phyloP scores from a whole-genome alignment of 2,329 filamentous ascomycete genomes.

The Ophiostoma triangulosporum region DNA sequence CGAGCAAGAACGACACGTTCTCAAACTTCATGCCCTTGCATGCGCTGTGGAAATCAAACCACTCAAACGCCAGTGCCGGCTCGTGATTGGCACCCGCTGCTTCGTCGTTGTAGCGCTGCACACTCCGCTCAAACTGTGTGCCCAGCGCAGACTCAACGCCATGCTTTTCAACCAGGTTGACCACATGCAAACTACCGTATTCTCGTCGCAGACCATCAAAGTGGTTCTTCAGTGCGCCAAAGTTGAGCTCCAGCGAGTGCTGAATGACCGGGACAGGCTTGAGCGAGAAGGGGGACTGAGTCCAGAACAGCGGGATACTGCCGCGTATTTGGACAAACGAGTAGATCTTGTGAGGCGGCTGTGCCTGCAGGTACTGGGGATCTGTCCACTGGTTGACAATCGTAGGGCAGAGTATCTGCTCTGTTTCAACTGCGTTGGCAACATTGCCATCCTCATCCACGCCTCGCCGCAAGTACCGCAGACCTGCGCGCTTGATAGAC shows the following conservation, averaged over 20 bases:
- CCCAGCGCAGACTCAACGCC: slow-evolving; percentile 71
- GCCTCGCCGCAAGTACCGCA: slow-evolving; percentile 81
- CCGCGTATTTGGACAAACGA: slow-evolving; percentile 82
- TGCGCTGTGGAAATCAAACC: slow-evolving; percentile 92
- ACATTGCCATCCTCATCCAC: slow-evolving; percentile 80
- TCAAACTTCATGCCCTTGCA: slow-evolving; percentile 98
- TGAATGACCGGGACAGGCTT: slow-evolving; percentile 75
- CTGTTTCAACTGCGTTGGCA: slow-evolving; percentile 87
- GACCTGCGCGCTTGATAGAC: slow-evolving; percentile 70
- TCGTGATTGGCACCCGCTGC: slow-evolving; percentile 20
- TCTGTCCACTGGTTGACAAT: slow-evolving; percentile 34
- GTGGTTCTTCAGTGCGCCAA: slow-evolving; percentile 63
- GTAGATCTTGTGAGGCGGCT: slow-evolving; percentile 41
- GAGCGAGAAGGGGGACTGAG: slow-evolving; percentile 83
- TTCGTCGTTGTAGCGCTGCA: slow-evolving; percentile 52
- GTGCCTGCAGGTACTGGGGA: slow-evolving; percentile 26
- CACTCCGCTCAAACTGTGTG: slow-evolving; percentile 57
- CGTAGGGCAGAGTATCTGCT: slow-evolving; percentile 68
- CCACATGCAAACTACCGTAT: slow-evolving; percentile 67
- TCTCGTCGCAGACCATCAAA: slow-evolving; percentile 54
- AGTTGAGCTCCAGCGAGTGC: slow-evolving; percentile 69
- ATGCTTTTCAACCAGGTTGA: slow-evolving; percentile 80
- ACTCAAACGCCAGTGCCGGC: slow-evolving; percentile 57
- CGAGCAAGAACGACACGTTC: slow-evolving; percentile 71
- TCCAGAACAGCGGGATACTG: slow-evolving; percentile 90